Evolutionary conservation across 768 basidiomycete genomes (phyloP).

Genomic region (Cystobasidium tubakii): DNA sequence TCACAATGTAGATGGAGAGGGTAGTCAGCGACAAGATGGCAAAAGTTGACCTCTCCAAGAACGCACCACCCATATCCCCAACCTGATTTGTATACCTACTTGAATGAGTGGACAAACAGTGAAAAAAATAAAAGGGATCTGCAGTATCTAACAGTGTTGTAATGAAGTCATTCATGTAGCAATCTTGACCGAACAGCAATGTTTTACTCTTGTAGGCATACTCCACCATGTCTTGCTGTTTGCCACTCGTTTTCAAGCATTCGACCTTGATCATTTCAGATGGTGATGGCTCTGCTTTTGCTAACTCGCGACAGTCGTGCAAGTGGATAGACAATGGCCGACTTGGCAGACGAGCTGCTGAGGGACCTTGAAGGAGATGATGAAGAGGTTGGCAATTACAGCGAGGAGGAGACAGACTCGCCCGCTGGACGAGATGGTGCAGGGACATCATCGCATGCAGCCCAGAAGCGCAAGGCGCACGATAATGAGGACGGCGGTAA

Average conservation of each 20-base stretch:
- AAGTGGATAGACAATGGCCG: not conserved
- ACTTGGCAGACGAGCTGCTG: conserved; percentile 37
- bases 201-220: not conserved
- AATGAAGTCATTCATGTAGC: too few species aligned
- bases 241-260: not conserved
- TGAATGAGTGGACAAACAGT: not conserved
- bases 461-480: conserved; percentile 25
- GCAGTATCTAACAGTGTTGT: too few species aligned
- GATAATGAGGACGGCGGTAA: conserved; percentile 14
- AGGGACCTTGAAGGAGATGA: conserved; percentile 34
- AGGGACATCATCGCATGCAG: conserved; percentile 13
- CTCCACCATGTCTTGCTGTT: too few species aligned
- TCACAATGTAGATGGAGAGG: not conserved
- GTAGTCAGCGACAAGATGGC: conserved; percentile 3
- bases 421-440: not conserved
- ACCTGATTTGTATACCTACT: not conserved
- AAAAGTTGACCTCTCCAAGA: not conserved
- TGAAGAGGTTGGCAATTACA: not conserved
- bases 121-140: too few species aligned
- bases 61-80: not conserved
- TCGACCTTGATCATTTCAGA: not conserved
- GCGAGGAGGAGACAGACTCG: conserved; percentile 11
- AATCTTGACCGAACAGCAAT: not conserved
- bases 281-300: not conserved
- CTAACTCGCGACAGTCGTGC: not conserved